Percentiles rank a stretch among this genome's conserved stretches.
phyloP scores from a whole-genome alignment of 805 yeast species.

The Candida michaelii region DNA sequence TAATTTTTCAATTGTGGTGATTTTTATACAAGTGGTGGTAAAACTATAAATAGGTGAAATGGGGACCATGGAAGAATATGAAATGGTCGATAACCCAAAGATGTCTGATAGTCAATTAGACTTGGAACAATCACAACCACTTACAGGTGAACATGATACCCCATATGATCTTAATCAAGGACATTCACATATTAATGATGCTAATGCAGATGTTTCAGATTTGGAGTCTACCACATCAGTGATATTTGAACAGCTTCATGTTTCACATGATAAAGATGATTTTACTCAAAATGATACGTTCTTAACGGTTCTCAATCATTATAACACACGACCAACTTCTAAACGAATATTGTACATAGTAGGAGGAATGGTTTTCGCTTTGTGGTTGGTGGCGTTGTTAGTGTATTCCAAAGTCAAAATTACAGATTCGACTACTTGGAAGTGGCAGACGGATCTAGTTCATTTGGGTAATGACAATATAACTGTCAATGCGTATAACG shows the following conservation, averaged over 20 bases:
- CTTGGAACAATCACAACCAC: no score
- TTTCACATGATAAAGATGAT: constrained; percentile 9
- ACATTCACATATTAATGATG: neutral
- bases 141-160: no score
- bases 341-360: constrained; percentile 1
- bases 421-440: constrained; percentile 2
- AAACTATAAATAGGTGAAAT: neutral
- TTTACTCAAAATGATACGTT: constrained; percentile 24
- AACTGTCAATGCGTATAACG: constrained; percentile 30
- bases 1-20: neutral
- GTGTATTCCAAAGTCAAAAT: constrained; percentile 14
- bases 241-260: constrained; percentile 7
- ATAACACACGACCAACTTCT: constrained; percentile 15
- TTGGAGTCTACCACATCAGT: constrained; percentile 5
- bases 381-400: constrained; percentile 12
- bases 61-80: constrained; percentile 12
- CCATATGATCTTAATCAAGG: neutral
- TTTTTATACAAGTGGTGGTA: neutral
- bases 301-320: constrained; percentile 20
- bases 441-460: constrained; percentile 12
- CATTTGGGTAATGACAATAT: constrained; percentile 27
- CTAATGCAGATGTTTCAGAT: constrained; percentile 1
- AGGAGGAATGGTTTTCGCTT: neutral
- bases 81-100: constrained; percentile 15
- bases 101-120: neutral